Base-by-base conservation (phyloP, 192 early-diverging fungal species). In the Endogone sp. region DNA sequence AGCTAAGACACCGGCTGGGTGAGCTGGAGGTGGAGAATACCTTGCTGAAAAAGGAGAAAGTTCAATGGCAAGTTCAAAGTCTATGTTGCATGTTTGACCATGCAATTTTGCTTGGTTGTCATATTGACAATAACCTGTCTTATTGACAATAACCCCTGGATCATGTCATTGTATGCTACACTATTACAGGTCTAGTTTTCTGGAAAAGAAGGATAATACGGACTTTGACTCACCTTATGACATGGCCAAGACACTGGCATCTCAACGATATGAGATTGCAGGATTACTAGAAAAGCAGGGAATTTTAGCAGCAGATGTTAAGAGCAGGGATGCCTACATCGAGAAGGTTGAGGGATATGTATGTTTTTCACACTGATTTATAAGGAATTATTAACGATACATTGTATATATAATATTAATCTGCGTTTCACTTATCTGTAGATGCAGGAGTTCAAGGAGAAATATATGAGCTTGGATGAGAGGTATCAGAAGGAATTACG, bases 171-270 rank as follows among this genome's bases (percentile, higher is more conserved):
- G n/a, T n/a, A n/a, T n/a, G n/a, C n/a, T n/a, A 32, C 44, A 22
- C 10, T 54, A 16, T 57, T 13, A 16, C 68, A 80, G 78, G 75
- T 28, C 72, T 23, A 71, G 63, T 25, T 82, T 76, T 67, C 62
- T 82, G 68, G 79, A 81, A 60, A 63, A 70, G 3, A 71, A 73
- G 21, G 82, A 85, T 20, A 68, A 44, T 0, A 73, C 61, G 25
- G 84, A 76, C 10, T 65, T 79, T 25, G 83, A 81, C 37, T 83
- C 87, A 3, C 87, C 88, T 3, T 75, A 86, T 60, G 75, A 65
- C 2, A 60, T 91, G 2, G 71, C 75, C 22, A 76, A 83, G 29
- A 70, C 74, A 2, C 61, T 90, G 20, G 79, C 85, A 3, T 59
- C 60, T 2, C 80, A 80, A 21, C 74, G 88, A 16, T 68, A 80